Conservation (phyloP, 108 stramenopile species). For the Schizochytrium sp. region DNA sequence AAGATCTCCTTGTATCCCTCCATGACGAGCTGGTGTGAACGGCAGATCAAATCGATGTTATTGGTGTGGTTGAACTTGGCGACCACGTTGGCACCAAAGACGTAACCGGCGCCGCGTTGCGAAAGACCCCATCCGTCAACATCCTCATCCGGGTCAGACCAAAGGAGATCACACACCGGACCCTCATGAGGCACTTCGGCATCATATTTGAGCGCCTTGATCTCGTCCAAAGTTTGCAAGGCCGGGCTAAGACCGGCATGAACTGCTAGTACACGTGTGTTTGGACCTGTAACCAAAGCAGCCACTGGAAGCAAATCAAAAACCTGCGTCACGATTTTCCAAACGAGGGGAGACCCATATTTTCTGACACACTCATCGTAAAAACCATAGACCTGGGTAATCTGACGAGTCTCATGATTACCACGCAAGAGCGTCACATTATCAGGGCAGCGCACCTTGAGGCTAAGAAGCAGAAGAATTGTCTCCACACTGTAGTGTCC, state of each 20-base stretch:
- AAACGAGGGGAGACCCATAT: conserved; percentile 82
- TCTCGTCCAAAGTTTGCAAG: conserved; percentile 87
- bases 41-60: conserved; percentile 85
- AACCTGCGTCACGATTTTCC: conserved; percentile 86
- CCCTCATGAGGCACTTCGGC: conserved; percentile 92
- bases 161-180: conserved; percentile 90
- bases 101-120: conserved; percentile 91
- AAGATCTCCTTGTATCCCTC: conserved; percentile 89
- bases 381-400: conserved; percentile 94
- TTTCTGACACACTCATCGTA: conserved; percentile 85
- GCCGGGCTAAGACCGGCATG: conserved; percentile 90
- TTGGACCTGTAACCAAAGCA: conserved; percentile 80
- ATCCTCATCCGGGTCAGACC: conserved; percentile 85
- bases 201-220: conserved; percentile 84
- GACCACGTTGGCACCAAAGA: conserved; percentile 90
- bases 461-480: conserved; percentile 85
- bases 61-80: conserved; percentile 93
- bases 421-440: conserved; percentile 89
- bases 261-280: conserved; percentile 86
- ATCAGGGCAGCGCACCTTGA: conserved; percentile 88
- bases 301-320: conserved; percentile 88
- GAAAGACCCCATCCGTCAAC: conserved; percentile 75
- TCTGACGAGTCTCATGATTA: conserved; percentile 92
- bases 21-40: conserved; percentile 98
- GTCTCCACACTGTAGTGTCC: conserved; percentile 94